A percentile compares a stretch with the other conserved stretches of the same genome.
Conservation (phyloP, 805 yeast species). For the Wickerhamiella domercqiae region DNA sequence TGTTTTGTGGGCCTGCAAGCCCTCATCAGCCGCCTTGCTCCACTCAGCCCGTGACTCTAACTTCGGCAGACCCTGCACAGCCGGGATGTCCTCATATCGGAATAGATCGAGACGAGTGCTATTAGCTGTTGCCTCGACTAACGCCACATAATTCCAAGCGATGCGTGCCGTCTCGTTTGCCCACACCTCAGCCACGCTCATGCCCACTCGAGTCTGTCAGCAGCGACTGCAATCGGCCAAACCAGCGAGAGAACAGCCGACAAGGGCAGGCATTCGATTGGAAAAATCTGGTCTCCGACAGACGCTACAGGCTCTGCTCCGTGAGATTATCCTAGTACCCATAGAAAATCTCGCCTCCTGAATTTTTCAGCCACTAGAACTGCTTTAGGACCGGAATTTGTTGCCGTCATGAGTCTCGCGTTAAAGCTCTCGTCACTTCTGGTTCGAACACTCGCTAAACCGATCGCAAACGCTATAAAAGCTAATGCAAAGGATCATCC, state of each 20-base stretch:
- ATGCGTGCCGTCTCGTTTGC: slow-evolving; percentile 4
- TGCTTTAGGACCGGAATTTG: too few relatives aligned
- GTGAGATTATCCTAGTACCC: too few relatives aligned
- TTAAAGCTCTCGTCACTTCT: slow-evolving; percentile 57
- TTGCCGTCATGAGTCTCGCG: slow-evolving; percentile 65
- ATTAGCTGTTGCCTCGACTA: slow-evolving; percentile 84
- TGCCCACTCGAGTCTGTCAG: not conserved
- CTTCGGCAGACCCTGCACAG: not conserved
- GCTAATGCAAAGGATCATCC: slow-evolving; percentile 63
- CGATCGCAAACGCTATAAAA: slow-evolving; percentile 56
- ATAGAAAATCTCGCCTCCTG: too few relatives aligned
- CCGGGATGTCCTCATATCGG: slow-evolving; percentile 23
- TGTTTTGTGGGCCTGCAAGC: slow-evolving; percentile 30
- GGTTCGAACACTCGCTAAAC: slow-evolving; percentile 63
- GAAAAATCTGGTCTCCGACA: too few relatives aligned
- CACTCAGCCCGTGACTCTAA: slow-evolving; percentile 23
- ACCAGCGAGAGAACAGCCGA: too few relatives aligned
- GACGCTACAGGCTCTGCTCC: too few relatives aligned
- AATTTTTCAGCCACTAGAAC: too few relatives aligned
- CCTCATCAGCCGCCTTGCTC: slow-evolving; percentile 41
- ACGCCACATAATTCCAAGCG: slow-evolving; percentile 47
- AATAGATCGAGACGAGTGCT: slow-evolving; percentile 79
- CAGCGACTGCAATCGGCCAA: not conserved
- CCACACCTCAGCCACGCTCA: slow-evolving; percentile 6
- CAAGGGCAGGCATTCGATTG: too few relatives aligned